Conservation (phyloP, 2,329 filamentous ascomycete genomes). For the Fusarium nygamai region DNA sequence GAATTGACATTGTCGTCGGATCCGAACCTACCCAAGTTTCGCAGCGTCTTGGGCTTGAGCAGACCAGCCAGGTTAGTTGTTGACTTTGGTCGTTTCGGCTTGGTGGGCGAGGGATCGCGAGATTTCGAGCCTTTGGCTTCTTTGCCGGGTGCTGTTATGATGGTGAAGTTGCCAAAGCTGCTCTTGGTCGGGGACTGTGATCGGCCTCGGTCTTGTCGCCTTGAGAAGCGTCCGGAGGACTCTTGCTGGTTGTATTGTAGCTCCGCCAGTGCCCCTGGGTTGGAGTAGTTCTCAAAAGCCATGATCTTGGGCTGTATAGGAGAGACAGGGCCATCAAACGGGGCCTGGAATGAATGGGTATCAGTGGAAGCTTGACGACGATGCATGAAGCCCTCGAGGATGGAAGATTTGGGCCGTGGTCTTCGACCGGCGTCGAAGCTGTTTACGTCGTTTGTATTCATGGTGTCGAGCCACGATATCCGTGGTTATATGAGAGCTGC, state of each 20-base stretch:
- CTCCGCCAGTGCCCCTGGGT: conserved; percentile 63
- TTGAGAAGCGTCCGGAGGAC: conserved; percentile 51
- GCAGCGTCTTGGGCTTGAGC: conserved; percentile 79
- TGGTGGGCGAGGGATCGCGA: conserved; percentile 63
- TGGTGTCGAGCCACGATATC: conserved; percentile 5
- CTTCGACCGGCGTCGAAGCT: conserved; percentile 44
- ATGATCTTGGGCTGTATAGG: conserved; percentile 43
- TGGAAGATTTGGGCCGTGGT: conserved; percentile 59
- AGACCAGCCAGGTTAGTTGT: conserved; percentile 82
- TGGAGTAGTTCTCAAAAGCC: conserved; percentile 49
- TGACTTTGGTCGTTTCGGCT: conserved; percentile 83
- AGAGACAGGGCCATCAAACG: conserved; percentile 38
- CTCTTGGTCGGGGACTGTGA: conserved; percentile 59
- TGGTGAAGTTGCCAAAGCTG: conserved; percentile 51
- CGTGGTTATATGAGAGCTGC: conserved; percentile 17
- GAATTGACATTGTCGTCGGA: conserved; percentile 62
- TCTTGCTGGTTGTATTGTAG: conserved; percentile 66
- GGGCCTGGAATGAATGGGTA: conserved; percentile 45
- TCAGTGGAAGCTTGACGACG: conserved; percentile 60
- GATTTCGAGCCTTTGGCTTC: conserved; percentile 55
- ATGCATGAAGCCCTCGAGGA: conserved; percentile 61
- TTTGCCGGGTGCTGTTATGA: conserved; percentile 54
- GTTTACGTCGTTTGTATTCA: conserved; percentile 21
- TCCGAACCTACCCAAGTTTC: conserved; percentile 67
- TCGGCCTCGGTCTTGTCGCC: conserved; percentile 49